phyloP scores from a whole-genome alignment of 2,329 filamentous ascomycete species.

The Madurella fahalii region DNA sequence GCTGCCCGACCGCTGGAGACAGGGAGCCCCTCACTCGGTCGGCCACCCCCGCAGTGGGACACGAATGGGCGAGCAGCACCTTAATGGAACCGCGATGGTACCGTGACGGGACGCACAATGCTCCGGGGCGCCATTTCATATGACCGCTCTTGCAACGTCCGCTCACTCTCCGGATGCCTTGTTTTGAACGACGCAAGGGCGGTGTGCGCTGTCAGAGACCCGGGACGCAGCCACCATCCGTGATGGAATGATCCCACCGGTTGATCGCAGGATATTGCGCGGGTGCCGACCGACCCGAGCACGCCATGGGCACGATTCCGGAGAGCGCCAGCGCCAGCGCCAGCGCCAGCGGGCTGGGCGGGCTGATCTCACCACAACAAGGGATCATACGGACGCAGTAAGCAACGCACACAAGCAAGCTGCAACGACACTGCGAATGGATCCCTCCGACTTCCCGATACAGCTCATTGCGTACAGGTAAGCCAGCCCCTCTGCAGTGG shows the following conservation, averaged over 20 bases:
- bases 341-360: neutral
- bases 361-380: neutral
- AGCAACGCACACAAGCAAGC: conserved; percentile 6
- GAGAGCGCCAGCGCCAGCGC: too few relatives aligned
- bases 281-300: conserved; percentile 19
- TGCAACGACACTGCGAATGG: neutral
- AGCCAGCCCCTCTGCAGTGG: conserved; percentile 4
- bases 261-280: conserved; percentile 11
- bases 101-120: neutral
- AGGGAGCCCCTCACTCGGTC: conserved; percentile 16
- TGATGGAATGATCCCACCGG: conserved; percentile 6
- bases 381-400: neutral
- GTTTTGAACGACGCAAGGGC: conserved; percentile 7
- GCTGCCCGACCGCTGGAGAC: conserved; percentile 1
- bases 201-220: conserved; percentile 15
- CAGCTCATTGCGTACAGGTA: conserved; percentile 11
- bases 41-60: conserved; percentile 20
- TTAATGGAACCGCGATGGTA: conserved; percentile 4
- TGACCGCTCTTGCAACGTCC: neutral
- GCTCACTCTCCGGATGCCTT: neutral
- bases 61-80: conserved; percentile 1
- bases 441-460: conserved; percentile 12
- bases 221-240: neutral
- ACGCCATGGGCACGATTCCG: neutral
- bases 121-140: too few relatives aligned